Evolutionary conservation across 805 yeast species (phyloP).

Genomic region (Myxozyma mucilagina): DNA sequence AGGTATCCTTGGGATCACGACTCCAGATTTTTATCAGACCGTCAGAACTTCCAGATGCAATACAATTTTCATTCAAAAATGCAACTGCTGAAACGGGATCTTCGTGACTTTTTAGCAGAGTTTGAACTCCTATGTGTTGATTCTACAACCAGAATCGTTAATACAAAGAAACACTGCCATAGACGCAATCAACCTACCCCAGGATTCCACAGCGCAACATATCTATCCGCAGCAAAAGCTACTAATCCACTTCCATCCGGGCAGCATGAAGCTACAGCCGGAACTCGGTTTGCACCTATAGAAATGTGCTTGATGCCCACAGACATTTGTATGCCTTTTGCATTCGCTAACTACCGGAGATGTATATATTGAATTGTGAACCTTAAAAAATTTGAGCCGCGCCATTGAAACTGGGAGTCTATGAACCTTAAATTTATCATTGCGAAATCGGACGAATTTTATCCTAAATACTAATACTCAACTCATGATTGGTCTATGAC

Average conservation of each 20-base stretch:
- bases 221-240: conserved; percentile 71
- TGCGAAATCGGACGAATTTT: too few relatives aligned
- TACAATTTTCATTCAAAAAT: conserved; percentile 50
- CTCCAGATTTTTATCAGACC: conserved; percentile 63
- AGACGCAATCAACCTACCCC: conserved; percentile 35
- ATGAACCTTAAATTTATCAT: too few relatives aligned
- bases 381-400: not conserved
- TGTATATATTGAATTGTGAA: not conserved
- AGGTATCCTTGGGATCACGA: not conserved
- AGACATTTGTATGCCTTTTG: conserved; percentile 1
- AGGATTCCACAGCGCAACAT: conserved; percentile 72
- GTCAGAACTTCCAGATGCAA: conserved; percentile 69
- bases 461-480: too few relatives aligned
- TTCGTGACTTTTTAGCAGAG: conserved; percentile 62
- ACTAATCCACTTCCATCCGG: conserved; percentile 53
- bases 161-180: not conserved
- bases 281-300: conserved; percentile 40
- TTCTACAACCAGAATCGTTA: conserved; percentile 3
- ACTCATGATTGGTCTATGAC: too few relatives aligned
- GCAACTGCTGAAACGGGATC: conserved; percentile 67
- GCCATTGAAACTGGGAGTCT: not conserved
- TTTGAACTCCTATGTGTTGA: conserved; percentile 48
- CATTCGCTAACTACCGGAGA: not conserved
- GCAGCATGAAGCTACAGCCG: conserved; percentile 54
- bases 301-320: conserved; percentile 7